Percentiles rank a stretch among this genome's conserved stretches.
These are phyloP conservation scores for Penicilliopsis zonata DNA, from an alignment of 495 filamentous ascomycete genomes.

Conservation along the genomic window DNA sequence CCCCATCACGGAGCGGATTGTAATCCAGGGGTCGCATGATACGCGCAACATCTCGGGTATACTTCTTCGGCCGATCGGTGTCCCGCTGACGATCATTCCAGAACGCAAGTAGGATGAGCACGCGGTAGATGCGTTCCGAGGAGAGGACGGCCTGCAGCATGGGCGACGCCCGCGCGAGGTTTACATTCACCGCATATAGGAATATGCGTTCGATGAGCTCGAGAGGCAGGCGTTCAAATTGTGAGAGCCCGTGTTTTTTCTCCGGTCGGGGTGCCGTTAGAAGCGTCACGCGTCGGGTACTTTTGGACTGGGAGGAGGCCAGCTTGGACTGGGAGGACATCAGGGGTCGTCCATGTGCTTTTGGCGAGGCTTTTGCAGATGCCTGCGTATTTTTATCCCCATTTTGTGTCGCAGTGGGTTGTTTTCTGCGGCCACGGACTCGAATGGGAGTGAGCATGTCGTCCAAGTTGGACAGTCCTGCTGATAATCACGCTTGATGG, in stretches of 20 bases:
- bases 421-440: constrained; percentile 15
- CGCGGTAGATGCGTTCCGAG: constrained; percentile 26
- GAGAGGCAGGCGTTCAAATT: constrained; percentile 37
- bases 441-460: constrained; percentile 16
- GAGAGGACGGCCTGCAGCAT: constrained; percentile 25
- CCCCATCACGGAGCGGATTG: constrained; percentile 6
- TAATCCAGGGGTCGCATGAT: constrained; percentile 25
- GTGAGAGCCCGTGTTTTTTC: constrained; percentile 16
- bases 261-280: constrained; percentile 1
- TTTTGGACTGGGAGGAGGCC: constrained; percentile 4
- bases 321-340: constrained; percentile 6
- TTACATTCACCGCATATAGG: constrained; percentile 34
- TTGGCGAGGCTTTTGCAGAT: constrained; percentile 6
- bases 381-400: too few species aligned
- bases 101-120: constrained; percentile 27
- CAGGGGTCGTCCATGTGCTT: constrained; percentile 11
- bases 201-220: constrained; percentile 45
- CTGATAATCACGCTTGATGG: too few species aligned
- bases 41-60: constrained; percentile 7
- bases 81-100: constrained; percentile 16
- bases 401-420: constrained; percentile 2
- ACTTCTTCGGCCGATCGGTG: neutral
- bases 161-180: constrained; percentile 30
- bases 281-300: constrained; percentile 6
- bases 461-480: too few species aligned